Evolutionary conservation across 345 rosid species (phyloP), one percentile per base, ranked within the genome.

Genomic region (Abelmoschus esculentus): DNA sequence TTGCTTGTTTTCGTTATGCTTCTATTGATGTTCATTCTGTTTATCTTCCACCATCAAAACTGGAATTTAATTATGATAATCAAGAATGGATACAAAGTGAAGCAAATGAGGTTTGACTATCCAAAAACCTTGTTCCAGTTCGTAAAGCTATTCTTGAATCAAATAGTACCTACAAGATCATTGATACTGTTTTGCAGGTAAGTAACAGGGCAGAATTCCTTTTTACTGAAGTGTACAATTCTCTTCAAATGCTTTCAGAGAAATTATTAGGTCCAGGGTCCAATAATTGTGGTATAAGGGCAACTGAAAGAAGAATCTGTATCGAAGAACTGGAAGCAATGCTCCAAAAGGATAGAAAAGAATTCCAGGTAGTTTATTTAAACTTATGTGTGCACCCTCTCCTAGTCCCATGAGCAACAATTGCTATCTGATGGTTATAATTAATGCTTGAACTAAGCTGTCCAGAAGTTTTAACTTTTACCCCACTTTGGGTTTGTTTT

Each of bases 1-100:
- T 91, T 76, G 97, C 99, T 78, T 95, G 99, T 83, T 95, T 95
- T 78, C 86, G 92, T 67, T 95, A 95, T 85, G 99, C 97, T 69
- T 81, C 97, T 56, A 95, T 95, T 74, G 71, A 83, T 76, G 90
- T 91, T 76, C 83, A 83, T 76, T 86, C 97, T 44, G 98, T 95
- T 66, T 83, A 74, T 73, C 90, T 95, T 72, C 99, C 98, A 44
- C 96, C 93, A 4, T 17, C 86, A 26, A 88, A 86, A 78, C 84
- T 95, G 77, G 97, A 90, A 53, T 95, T 91, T 69, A 86, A 80
- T 85, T 79, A 67, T 83, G 87, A 78, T 66, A 80, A 77, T 71
- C 96, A 88, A 85, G 96, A 89, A 14, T 95, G 99, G 99, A 78
- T 87, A 47, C 87, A 81, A 74, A 85, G 79, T 70, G 99, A 95